These are phyloP conservation scores for Pulveroboletus sp. DNA, from an alignment of 768 basidiomycete species.

Conservation along the genomic window DNA sequence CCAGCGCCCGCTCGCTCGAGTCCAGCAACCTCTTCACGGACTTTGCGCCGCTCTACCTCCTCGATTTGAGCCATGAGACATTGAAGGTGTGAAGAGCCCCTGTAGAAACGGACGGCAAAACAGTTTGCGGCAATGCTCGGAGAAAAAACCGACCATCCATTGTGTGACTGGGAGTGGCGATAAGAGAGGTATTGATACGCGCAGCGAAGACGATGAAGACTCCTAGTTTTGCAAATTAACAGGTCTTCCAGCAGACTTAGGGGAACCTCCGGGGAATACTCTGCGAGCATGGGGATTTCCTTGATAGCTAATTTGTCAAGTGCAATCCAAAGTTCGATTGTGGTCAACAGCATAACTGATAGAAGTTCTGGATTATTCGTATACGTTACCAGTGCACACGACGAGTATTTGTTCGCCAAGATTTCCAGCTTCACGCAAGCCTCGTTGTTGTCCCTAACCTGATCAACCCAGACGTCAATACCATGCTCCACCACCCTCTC, in stretches of 20 bases:
- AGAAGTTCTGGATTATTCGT: constrained; percentile 33
- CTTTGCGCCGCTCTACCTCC: constrained; percentile 15
- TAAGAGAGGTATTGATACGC: constrained; percentile 30
- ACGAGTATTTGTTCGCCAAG: constrained; percentile 27
- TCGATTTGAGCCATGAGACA: constrained; percentile 30
- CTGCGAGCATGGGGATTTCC: constrained; percentile 24
- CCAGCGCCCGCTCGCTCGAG: constrained; percentile 20
- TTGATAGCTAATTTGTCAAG: constrained; percentile 26
- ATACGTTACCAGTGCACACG: constrained; percentile 25
- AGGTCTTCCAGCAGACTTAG: constrained; percentile 23
- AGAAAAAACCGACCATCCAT: constrained; percentile 33
- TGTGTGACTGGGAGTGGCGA: constrained; percentile 23
- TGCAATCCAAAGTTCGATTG: constrained; percentile 35
- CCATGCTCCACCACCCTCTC: constrained; percentile 21
- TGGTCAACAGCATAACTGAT: constrained; percentile 40
- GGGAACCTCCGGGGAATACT: constrained; percentile 34
- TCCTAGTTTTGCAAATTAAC: constrained; percentile 26
- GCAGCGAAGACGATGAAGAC: constrained; percentile 25
- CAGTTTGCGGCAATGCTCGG: constrained; percentile 8
- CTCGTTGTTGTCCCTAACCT: constrained; percentile 5
- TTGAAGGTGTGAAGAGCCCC: constrained; percentile 19
- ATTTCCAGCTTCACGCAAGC: constrained; percentile 20
- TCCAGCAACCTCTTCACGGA: constrained; percentile 27
- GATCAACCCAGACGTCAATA: constrained; percentile 34
- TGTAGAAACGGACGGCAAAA: constrained; percentile 36